Evolutionary conservation across 2,329 filamentous ascomycete genomes (phyloP).

Genomic region (Helicocarpus griseus): DNA sequence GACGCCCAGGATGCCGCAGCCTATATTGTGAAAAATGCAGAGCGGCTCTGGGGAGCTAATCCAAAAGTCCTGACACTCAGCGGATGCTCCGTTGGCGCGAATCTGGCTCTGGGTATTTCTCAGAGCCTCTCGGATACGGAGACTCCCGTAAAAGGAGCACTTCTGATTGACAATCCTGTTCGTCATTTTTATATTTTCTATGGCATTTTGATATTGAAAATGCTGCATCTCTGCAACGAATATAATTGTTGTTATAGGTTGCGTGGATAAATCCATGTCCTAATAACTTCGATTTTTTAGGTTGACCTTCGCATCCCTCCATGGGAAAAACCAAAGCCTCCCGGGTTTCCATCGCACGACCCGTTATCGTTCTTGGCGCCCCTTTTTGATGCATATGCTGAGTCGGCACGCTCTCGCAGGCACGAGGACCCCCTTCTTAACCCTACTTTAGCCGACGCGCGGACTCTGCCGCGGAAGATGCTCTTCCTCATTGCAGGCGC

Average conservation of each 20-base stretch:
- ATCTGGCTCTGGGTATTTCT: constrained; percentile 31
- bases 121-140: constrained; percentile 18
- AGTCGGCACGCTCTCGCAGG: constrained; percentile 15
- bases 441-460: constrained; percentile 25
- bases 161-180: constrained; percentile 32
- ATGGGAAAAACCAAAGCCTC: constrained; percentile 31
- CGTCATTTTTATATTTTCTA: too few relatives aligned
- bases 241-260: background rate
- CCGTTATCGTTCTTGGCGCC: constrained; percentile 30
- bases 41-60: constrained; percentile 28
- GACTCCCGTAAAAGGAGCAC: constrained; percentile 26
- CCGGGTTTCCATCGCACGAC: constrained; percentile 27
- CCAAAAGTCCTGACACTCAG: constrained; percentile 33
- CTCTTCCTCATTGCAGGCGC: constrained; percentile 32
- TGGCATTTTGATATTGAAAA: background rate
- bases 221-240: background rate
- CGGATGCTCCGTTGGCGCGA: constrained; percentile 38
- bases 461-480: constrained; percentile 29
- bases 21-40: constrained; percentile 33
- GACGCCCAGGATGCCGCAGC: constrained; percentile 36
- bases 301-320: constrained; percentile 33
- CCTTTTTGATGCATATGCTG: constrained; percentile 38
- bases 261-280: too few relatives aligned
- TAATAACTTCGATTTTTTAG: too few relatives aligned
- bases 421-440: constrained; percentile 28